phyloP scores from a whole-genome alignment of 2,329 filamentous ascomycete species.

The Xylariaceae sp. region DNA sequence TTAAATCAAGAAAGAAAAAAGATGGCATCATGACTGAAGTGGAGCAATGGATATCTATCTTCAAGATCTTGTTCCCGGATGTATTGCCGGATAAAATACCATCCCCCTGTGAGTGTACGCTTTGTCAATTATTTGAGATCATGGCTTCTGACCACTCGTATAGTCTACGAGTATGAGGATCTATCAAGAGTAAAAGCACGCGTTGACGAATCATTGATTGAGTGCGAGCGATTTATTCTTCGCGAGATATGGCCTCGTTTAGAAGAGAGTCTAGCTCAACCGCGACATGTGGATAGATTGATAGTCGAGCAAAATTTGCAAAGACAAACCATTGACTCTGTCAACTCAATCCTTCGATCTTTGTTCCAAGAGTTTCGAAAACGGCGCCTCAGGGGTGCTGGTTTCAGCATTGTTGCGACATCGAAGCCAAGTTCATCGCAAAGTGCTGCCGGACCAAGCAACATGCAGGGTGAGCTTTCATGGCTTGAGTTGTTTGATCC shows the following conservation, averaged over 20 bases:
- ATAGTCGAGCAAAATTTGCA: slow-evolving; percentile 7
- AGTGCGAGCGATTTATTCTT: slow-evolving; percentile 13
- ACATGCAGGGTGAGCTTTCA: background rate
- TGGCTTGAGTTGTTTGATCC: background rate
- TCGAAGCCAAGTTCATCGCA: background rate
- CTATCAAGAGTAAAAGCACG: background rate
- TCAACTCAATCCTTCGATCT: slow-evolving; percentile 1
- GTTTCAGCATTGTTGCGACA: background rate
- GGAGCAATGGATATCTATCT: slow-evolving; percentile 6
- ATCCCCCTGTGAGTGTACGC: slow-evolving; percentile 9
- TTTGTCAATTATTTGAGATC: background rate
- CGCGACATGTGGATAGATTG: slow-evolving; percentile 6
- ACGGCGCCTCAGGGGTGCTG: background rate
- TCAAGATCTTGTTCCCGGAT: slow-evolving; percentile 12
- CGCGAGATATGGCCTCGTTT: slow-evolving; percentile 10
- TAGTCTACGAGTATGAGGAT: slow-evolving; percentile 11
- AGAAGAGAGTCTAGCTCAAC: background rate
- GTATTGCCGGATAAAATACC: slow-evolving; percentile 9
- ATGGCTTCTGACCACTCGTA: background rate
- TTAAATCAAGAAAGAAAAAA: slow-evolving; percentile 13
- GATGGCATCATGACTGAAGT: slow-evolving; percentile 3
- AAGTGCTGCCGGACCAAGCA: slow-evolving; percentile 1
- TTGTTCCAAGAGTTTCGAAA: slow-evolving; percentile 10
- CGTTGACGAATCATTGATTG: slow-evolving; percentile 2
- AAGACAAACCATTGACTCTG: slow-evolving; percentile 2